A percentile compares a stretch with the other conserved stretches of the same genome.
Evolutionary conservation across 306 rosid species (phyloP).

Genomic region (Castanea mollissima): DNA sequence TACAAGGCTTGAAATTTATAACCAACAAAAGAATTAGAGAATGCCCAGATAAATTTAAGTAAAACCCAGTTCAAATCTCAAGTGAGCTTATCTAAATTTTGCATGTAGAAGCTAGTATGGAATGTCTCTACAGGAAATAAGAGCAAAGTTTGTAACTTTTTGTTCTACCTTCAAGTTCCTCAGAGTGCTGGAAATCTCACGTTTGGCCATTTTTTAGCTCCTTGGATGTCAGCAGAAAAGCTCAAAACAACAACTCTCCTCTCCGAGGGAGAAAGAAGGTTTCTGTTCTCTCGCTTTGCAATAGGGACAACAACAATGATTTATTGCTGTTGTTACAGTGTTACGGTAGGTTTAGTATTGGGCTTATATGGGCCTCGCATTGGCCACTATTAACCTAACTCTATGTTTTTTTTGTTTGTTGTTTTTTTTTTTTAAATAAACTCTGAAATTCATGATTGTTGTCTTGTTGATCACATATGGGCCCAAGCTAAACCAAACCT

Average conservation of each 20-base stretch:
- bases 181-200: constrained; percentile 74
- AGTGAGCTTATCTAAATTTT: not conserved
- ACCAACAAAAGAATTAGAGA: not conserved
- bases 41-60: not conserved
- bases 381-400: not conserved
- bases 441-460: too few species aligned
- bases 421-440: too few species aligned
- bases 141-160: not conserved
- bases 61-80: constrained; percentile 8
- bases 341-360: not conserved
- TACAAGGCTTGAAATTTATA: not conserved
- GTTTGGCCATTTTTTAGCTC: constrained; percentile 51
- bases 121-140: not conserved
- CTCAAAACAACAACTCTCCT: constrained; percentile 2
- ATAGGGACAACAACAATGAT: not conserved
- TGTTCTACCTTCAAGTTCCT: constrained; percentile 72
- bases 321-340: not conserved
- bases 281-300: not conserved
- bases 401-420: too few species aligned
- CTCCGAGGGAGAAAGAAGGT: not conserved
- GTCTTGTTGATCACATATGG: too few species aligned
- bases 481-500: too few species aligned
- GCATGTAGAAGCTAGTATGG: not conserved
- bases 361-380: not conserved
- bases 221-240: not conserved